Base-by-base conservation (phyloP, 192 early-diverging fungal species). In the Coemansia sp. region DNA sequence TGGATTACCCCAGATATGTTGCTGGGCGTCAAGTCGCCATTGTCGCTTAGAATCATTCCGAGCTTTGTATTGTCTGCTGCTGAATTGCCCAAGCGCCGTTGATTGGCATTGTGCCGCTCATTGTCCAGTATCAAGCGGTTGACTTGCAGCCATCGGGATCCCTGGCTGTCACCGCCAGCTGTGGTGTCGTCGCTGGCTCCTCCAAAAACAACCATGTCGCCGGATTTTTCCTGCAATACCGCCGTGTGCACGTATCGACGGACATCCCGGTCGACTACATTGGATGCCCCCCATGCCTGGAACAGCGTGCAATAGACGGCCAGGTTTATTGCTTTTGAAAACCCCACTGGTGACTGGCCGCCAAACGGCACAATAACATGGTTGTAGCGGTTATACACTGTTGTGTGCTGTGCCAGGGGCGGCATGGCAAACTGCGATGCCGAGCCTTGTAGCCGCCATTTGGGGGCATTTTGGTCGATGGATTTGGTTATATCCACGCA, bases 391-490 rank as follows among this genome's bases (percentile, higher is more conserved):
- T 74, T 57, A 45, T 74, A 74, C 5, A 74, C 71, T 5, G 65
- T 60, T 12, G 71, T 61, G 13, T 74, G 71, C 49, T 74, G 71
- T 10, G 71, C 71, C 3, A 74, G 47, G 15, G 71, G 71, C n/a
- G 71, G 71, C 71, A 74, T 74, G 13, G 57, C 71, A 63, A 74
- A 74, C 50, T 57, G 65, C 30, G 71, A 74, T 2, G 71, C 65
- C 5, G 71, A 74, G 48, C 57, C 60, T 28, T 62, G 71, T 6
- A 28, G 43, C 43, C 52, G 59, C 71, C 71, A 74, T n/a, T 56
- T 19, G 1, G 71, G 71, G 1, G 38, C 44, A 3, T 37, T 9
- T 26, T 64, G 71, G 16, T 64, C 46, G 7, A 74, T 39, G 0
- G 52, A 12, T 44, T 59, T 63, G 48, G 71, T 74, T 11, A 64